Evolutionary conservation across 805 yeast genomes (phyloP).

Genomic region (Yamadazyma sp.): DNA sequence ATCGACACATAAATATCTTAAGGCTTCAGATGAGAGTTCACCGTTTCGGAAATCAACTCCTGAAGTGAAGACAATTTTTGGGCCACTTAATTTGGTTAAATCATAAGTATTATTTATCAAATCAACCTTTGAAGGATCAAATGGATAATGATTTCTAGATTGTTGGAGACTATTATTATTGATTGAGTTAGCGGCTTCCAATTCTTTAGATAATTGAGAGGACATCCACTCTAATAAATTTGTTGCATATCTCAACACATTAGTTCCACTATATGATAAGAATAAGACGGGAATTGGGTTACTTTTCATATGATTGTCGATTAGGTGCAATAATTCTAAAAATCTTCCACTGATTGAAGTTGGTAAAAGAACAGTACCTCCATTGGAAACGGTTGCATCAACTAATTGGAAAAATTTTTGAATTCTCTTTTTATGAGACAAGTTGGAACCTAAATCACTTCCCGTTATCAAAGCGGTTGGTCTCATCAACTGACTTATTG

Average conservation of each 20-base stretch:
- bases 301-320: constrained; percentile 63
- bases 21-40: constrained; percentile 50
- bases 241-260: constrained; percentile 75
- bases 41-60: constrained; percentile 67
- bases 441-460: constrained; percentile 60
- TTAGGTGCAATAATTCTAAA: constrained; percentile 69
- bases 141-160: constrained; percentile 66
- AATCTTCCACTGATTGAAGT: constrained; percentile 78
- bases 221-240: constrained; percentile 97
- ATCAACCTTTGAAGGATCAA: constrained; percentile 66
- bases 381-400: constrained; percentile 62
- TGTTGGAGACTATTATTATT: constrained; percentile 12
- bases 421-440: constrained; percentile 60
- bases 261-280: constrained; percentile 75
- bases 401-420: constrained; percentile 62
- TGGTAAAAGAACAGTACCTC: constrained; percentile 82
- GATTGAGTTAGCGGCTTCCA: constrained; percentile 52
- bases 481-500: constrained; percentile 61
- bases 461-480: constrained; percentile 85
- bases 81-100: constrained; percentile 53
- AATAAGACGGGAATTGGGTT: constrained; percentile 69
- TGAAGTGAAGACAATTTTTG: constrained; percentile 78
- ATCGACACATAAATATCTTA: constrained; percentile 55
- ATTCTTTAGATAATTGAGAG: constrained; percentile 73
- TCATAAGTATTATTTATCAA: constrained; percentile 54